A percentile compares a stretch with the other conserved stretches of the same genome.
Conservation (phyloP, 1,284 basidiomycete species). For the Sanguinoderma infundibulare region DNA sequence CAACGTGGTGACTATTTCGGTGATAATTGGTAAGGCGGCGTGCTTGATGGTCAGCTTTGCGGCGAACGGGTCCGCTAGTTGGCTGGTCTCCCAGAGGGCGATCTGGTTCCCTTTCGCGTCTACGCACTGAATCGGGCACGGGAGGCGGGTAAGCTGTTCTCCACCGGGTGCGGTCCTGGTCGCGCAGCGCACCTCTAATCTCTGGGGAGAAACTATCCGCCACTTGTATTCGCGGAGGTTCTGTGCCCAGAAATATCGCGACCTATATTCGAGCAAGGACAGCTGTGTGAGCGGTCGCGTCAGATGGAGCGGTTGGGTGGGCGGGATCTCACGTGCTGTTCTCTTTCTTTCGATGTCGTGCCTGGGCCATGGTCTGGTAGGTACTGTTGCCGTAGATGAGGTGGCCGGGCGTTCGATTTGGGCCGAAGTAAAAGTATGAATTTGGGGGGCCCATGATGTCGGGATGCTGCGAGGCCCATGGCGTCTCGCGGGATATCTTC, state of each 20-base stretch:
- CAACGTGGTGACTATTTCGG: conserved; percentile 75
- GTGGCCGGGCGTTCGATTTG: conserved; percentile 59
- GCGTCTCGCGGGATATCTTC: conserved; percentile 61
- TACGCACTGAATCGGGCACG: conserved; percentile 50
- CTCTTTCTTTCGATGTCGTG: conserved; percentile 59
- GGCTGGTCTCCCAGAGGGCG: conserved; percentile 65
- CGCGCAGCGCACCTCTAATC: conserved; percentile 64
- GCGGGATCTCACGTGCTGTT: conserved; percentile 57
- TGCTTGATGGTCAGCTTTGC: conserved; percentile 62
- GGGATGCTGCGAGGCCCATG: conserved; percentile 67
- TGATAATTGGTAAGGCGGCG: conserved; percentile 60
- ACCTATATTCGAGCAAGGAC: conserved; percentile 44
- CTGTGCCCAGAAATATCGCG: conserved; percentile 71
- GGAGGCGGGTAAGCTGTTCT: conserved; percentile 11
- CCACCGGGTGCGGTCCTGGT: neutral
- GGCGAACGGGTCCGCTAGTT: conserved; percentile 57
- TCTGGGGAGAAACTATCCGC: conserved; percentile 53
- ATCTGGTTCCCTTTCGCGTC: conserved; percentile 56
- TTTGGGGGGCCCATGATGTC: conserved; percentile 72
- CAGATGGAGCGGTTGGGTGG: neutral
- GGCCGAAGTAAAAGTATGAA: conserved; percentile 75
- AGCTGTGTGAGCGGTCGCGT: neutral
- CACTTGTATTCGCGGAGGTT: conserved; percentile 73
- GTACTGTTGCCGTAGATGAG: conserved; percentile 70
- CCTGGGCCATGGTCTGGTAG: conserved; percentile 57